These are phyloP conservation scores for Saprolegnia parasitica DNA, from an alignment of 352 stramenopile species.

Conservation along the genomic window DNA sequence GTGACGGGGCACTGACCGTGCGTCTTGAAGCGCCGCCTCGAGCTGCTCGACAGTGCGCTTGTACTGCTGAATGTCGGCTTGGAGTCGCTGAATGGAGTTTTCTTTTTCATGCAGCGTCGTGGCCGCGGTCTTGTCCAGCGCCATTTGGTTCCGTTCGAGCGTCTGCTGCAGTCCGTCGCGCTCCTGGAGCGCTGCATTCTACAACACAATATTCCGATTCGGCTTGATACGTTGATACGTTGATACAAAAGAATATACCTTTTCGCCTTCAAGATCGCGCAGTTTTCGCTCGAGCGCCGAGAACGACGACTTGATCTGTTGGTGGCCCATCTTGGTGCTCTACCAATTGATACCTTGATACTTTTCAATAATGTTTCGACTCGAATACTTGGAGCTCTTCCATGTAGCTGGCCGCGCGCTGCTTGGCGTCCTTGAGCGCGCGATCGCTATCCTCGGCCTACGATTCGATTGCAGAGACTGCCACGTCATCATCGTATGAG, in stretches of 20 bases:
- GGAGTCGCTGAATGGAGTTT: neutral
- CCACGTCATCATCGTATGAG: neutral
- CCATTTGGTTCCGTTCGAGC: constrained; percentile 21
- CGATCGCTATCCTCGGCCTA: constrained; percentile 12
- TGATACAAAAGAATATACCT: constrained; percentile 9
- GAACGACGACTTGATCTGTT: constrained; percentile 16
- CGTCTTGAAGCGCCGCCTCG: neutral
- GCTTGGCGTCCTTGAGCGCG: constrained; percentile 35
- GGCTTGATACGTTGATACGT: neutral
- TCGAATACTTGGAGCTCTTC: constrained; percentile 31
- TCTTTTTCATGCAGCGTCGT: constrained; percentile 11
- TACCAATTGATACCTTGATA: neutral
- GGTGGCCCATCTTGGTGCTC: constrained; percentile 24
- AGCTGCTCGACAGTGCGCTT: constrained; percentile 2
- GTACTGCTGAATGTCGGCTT: constrained; percentile 17
- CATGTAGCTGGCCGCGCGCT: constrained; percentile 45
- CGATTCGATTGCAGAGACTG: neutral
- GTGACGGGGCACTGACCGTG: neutral
- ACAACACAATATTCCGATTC: constrained; percentile 27
- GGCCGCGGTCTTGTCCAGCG: constrained; percentile 4
- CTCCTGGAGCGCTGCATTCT: constrained; percentile 29
- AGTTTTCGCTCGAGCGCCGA: constrained; percentile 26
- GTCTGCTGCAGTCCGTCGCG: constrained; percentile 27
- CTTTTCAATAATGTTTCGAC: neutral
- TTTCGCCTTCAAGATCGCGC: constrained; percentile 15